phyloP scores from a whole-genome alignment of 2,329 filamentous ascomycete genomes.

The Pleochaeta shiraiana region DNA sequence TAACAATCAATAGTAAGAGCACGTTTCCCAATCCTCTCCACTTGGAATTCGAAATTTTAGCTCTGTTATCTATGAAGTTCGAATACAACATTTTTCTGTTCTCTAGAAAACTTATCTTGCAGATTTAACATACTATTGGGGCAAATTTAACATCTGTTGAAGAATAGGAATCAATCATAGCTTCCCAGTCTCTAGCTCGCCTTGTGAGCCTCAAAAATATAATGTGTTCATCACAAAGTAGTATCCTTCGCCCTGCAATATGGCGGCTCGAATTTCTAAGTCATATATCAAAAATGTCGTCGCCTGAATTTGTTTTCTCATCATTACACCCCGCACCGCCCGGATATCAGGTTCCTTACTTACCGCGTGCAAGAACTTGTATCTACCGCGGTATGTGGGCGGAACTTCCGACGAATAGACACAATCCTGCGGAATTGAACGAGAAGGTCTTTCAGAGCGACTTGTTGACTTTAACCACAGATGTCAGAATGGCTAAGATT shows the following conservation, averaged over 20 bases:
- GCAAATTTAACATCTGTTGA: too few relatives aligned
- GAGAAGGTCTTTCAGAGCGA: constrained; percentile 52
- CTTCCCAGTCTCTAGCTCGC: not conserved
- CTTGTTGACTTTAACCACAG: constrained; percentile 65
- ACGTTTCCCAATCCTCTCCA: too few relatives aligned
- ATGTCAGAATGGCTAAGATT: constrained; percentile 70
- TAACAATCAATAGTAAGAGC: too few relatives aligned
- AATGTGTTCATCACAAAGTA: not conserved
- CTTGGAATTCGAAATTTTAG: too few relatives aligned
- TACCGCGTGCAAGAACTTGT: constrained; percentile 49
- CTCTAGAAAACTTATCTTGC: too few relatives aligned
- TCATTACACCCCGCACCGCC: constrained; percentile 24
- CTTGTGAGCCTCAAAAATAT: not conserved
- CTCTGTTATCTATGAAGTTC: too few relatives aligned
- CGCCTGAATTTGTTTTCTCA: constrained; percentile 21
- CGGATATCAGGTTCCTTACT: constrained; percentile 10
- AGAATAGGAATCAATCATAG: too few relatives aligned
- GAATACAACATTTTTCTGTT: too few relatives aligned
- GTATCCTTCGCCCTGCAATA: constrained; percentile 13
- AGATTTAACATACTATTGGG: too few relatives aligned
- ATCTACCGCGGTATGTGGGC: constrained; percentile 75
- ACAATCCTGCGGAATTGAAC: constrained; percentile 53
- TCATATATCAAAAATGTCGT: constrained; percentile 19
- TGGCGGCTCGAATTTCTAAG: constrained; percentile 18
- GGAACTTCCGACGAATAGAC: constrained; percentile 44